Evolutionary conservation across 345 rosid genomes (phyloP).

Genomic region (Boechera retrofracta): DNA sequence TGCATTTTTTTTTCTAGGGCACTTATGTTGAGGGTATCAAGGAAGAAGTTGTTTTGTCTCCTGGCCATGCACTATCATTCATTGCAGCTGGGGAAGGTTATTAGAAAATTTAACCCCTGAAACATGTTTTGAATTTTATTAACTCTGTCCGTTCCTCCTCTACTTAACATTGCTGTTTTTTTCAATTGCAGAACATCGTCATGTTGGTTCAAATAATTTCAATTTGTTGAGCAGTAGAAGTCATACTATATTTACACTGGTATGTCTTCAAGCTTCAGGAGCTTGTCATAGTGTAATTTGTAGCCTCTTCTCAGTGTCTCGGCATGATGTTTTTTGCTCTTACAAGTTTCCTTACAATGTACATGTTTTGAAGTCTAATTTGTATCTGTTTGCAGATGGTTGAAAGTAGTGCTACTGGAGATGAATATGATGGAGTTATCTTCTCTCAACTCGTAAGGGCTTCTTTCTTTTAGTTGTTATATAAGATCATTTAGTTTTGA

Average conservation of each 20-base stretch:
- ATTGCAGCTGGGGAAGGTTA: slow-evolving; percentile 99
- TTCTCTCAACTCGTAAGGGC: slow-evolving; percentile 94
- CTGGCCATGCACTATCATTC: slow-evolving; percentile 97
- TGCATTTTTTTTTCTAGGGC: slow-evolving; percentile 59
- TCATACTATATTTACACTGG: slow-evolving; percentile 98
- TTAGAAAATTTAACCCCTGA: slow-evolving; percentile 8
- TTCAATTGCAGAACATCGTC: slow-evolving; percentile 88
- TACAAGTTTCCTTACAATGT: slow-evolving; percentile 16
- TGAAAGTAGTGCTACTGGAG: slow-evolving; percentile 92
- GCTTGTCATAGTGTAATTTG: neutral
- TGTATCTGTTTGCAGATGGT: slow-evolving; percentile 71
- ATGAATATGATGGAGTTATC: slow-evolving; percentile 97
- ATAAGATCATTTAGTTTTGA: slow-evolving; percentile 15
- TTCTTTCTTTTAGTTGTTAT: slow-evolving; percentile 31
- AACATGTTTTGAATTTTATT: slow-evolving; percentile 3
- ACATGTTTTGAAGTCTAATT: slow-evolving; percentile 26
- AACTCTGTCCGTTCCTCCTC: slow-evolving; percentile 12
- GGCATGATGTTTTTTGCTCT: slow-evolving; percentile 15
- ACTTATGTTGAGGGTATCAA: slow-evolving; percentile 99
- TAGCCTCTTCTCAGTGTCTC: slow-evolving; percentile 24
- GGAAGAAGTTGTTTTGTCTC: slow-evolving; percentile 99
- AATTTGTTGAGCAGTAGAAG: slow-evolving; percentile 98
- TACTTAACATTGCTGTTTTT: slow-evolving; percentile 30
- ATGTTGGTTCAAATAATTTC: slow-evolving; percentile 99
- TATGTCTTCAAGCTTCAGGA: slow-evolving; percentile 44